These are phyloP conservation scores for Lumnitzera racemosa DNA, from an alignment of 345 rosid species.

Conservation along the genomic window DNA sequence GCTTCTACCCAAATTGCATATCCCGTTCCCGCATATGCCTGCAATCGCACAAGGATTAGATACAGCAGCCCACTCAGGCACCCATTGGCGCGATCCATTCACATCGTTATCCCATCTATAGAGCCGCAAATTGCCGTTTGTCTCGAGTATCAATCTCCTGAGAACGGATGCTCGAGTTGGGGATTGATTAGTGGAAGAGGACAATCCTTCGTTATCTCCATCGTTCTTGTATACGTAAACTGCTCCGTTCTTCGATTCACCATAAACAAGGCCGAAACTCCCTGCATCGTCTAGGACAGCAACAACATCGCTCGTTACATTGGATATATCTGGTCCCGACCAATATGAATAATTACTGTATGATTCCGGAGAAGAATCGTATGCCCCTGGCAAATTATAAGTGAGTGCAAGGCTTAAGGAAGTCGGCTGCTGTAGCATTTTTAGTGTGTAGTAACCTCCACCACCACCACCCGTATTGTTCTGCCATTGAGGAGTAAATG, in stretches of 20 bases:
- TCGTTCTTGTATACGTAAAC: constrained; percentile 72
- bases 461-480: too few species aligned
- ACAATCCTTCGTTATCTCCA: constrained; percentile 37
- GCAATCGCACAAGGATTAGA: constrained; percentile 87
- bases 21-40: constrained; percentile 80
- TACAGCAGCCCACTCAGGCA: constrained; percentile 84
- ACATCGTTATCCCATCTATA: constrained; percentile 80
- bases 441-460: constrained; percentile 65
- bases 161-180: constrained; percentile 29
- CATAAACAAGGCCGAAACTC: constrained; percentile 78
- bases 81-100: constrained; percentile 79
- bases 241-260: constrained; percentile 64
- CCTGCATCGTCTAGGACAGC: constrained; percentile 72
- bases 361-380: constrained; percentile 22
- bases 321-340: constrained; percentile 80
- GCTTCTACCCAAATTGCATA: constrained; percentile 61
- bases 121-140: constrained; percentile 66
- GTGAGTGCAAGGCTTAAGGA: constrained; percentile 82
- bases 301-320: constrained; percentile 70
- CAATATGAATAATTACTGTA: constrained; percentile 75
- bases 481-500: constrained; percentile 28
- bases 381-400: constrained; percentile 37
- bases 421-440: constrained; percentile 78
- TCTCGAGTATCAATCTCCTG: constrained; percentile 61
- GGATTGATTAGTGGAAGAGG: constrained; percentile 21